Base-by-base conservation (phyloP, 345 rosid genomes). In the Syzygium grande region DNA sequence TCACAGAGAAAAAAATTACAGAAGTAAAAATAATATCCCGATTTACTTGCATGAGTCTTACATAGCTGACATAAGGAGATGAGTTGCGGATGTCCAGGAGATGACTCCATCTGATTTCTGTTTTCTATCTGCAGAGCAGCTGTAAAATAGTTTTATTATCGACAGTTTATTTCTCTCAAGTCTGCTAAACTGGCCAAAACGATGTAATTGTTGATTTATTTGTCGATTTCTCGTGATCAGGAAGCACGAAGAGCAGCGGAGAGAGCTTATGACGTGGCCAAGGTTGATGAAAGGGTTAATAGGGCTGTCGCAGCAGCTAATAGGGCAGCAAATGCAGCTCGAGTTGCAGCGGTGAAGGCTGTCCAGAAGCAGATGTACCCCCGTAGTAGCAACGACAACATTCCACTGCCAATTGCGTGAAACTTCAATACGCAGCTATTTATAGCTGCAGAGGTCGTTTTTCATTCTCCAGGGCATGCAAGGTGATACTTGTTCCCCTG, bases 251-350 rank as follows among this genome's bases (percentile, higher is more conserved):
- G 94, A 85, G 97, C 95, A 77, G 95, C 97, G 1, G 97, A 94
- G 89, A 97, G 91, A 88, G 98, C 99, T 49, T 96, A 96, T 86
- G 97, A 96, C 51, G 96, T 97, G 87, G 94, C 91, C 86, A 97
- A 97, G 93, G 99, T 96, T 68, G 98, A 94, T 38, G 98, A 97
- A 92, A 93, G 99, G 88, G 99, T 97, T 86, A 97, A 93, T 89
- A 94, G 91, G 87, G 98, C 97, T 29, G 98, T 94, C 16, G 90
- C 96, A 78, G 97, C 98, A 16, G 99, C 98, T 87, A 97, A 96
- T 89, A 93, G 94, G 73, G 95, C 98, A 84, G 99, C 99, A 77
- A 96, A 96, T 92, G 95, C 98, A 89, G 98, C 97, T 87, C 93
- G 98, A 92, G 95, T 96, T 78, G 96, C 94, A 80, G 96, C 98